Conservation (phyloP, 805 yeast species). For the Metschnikowia sp. region DNA sequence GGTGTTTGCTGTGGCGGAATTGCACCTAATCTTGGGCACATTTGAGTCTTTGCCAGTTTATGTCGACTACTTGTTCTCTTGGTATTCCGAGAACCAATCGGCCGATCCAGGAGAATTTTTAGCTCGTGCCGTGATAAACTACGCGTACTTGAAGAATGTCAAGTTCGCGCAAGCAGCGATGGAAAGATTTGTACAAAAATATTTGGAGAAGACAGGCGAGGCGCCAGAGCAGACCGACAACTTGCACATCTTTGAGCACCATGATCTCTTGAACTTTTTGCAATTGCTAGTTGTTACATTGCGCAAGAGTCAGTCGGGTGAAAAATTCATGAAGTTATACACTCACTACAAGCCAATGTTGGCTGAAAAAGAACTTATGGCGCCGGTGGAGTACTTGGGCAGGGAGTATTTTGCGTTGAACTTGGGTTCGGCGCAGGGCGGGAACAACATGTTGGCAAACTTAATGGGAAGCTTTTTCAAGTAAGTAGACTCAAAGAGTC, state of each 20-base stretch:
- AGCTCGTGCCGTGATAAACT: conserved; percentile 69
- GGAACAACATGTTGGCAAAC: conserved; percentile 45
- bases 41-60: conserved; percentile 43
- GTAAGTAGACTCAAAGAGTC: conserved; percentile 8
- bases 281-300: conserved; percentile 64
- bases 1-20: conserved; percentile 63
- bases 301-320: conserved; percentile 45
- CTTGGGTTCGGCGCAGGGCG: conserved; percentile 37
- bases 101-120: conserved; percentile 32
- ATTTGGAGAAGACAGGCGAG: conserved; percentile 24
- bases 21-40: conserved; percentile 67
- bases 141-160: conserved; percentile 62
- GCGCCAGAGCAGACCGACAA: neutral
- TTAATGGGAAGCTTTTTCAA: conserved; percentile 62
- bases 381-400: conserved; percentile 57
- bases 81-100: conserved; percentile 25
- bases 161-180: conserved; percentile 48
- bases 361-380: conserved; percentile 32
- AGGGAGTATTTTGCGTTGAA: conserved; percentile 57
- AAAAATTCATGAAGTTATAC: conserved; percentile 52
- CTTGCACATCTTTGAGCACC: conserved; percentile 25
- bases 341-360: conserved; percentile 45
- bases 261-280: conserved; percentile 59
- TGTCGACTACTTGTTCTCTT: conserved; percentile 44
- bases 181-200: conserved; percentile 21